Percentiles rank a stretch among this genome's conserved stretches.
Conservation (phyloP, 768 basidiomycete genomes). For the Zangia roseola region DNA sequence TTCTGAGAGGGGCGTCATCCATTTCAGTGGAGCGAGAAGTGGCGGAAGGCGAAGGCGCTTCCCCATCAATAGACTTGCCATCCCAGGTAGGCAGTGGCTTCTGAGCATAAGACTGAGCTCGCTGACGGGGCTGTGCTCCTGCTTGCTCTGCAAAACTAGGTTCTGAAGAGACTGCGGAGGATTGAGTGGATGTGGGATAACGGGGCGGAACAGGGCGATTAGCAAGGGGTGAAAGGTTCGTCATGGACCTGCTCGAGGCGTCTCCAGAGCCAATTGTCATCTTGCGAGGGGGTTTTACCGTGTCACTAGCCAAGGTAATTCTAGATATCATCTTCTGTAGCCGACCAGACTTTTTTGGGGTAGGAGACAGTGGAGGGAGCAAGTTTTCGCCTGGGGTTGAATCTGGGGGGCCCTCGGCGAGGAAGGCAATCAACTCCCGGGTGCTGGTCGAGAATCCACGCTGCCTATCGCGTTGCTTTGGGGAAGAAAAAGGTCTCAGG, state of each 20-base stretch:
- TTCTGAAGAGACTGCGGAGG: slow-evolving; percentile 44
- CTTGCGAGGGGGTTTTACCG: slow-evolving; percentile 32
- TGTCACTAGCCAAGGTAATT: slow-evolving; percentile 50
- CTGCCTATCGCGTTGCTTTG: slow-evolving; percentile 35
- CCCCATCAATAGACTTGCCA: slow-evolving; percentile 13
- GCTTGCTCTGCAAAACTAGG: slow-evolving; percentile 19
- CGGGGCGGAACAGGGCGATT: slow-evolving; percentile 64
- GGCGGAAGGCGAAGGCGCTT: slow-evolving; percentile 1
- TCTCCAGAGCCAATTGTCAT: slow-evolving; percentile 26
- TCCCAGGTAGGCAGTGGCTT: slow-evolving; percentile 20
- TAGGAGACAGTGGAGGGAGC: slow-evolving; percentile 36
- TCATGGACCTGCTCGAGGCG: slow-evolving; percentile 33
- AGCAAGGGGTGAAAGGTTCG: slow-evolving; percentile 48
- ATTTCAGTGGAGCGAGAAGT: slow-evolving; percentile 7
- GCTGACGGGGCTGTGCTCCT: slow-evolving; percentile 20
- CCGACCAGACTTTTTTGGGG: slow-evolving; percentile 52
- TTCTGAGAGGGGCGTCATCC: neutral
- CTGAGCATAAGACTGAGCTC: slow-evolving; percentile 28
- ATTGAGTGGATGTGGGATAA: slow-evolving; percentile 44
- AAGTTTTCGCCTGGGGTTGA: slow-evolving; percentile 38
- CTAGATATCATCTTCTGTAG: slow-evolving; percentile 84
- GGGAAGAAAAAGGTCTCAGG: slow-evolving; percentile 36
- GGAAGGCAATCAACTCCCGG: slow-evolving; percentile 54
- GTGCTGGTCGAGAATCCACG: slow-evolving; percentile 44
- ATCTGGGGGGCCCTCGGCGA: slow-evolving; percentile 56